Evolutionary conservation across 805 yeast species (phyloP).

Genomic region (Starmerella bacillaris): DNA sequence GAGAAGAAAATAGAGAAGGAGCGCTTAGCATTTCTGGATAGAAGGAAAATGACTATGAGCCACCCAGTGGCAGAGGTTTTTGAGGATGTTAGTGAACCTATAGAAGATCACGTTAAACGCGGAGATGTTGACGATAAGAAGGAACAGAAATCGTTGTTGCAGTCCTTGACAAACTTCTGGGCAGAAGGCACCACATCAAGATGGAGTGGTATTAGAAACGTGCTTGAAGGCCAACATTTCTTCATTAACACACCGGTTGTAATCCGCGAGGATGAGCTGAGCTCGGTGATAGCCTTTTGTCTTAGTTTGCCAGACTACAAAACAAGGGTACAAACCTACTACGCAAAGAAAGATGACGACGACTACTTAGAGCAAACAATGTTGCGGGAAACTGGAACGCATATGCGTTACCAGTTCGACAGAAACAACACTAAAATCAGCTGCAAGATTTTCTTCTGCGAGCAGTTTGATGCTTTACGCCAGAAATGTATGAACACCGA

Average conservation of each 20-base stretch:
- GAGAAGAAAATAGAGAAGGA: constrained; percentile 35
- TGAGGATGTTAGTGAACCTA: constrained; percentile 60
- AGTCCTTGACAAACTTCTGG: constrained; percentile 85
- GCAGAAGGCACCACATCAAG: constrained; percentile 90
- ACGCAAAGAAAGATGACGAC: constrained; percentile 9
- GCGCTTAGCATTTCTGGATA: constrained; percentile 33
- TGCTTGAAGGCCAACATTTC: constrained; percentile 68
- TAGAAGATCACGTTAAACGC: constrained; percentile 17
- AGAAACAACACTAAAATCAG: constrained; percentile 70
- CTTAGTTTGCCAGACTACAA: constrained; percentile 68
- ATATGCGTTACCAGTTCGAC: constrained; percentile 76
- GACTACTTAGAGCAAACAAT: constrained; percentile 42
- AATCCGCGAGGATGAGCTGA: constrained; percentile 91
- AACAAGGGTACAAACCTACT: constrained; percentile 36
- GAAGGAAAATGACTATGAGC: constrained; percentile 18
- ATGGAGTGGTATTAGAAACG: constrained; percentile 84
- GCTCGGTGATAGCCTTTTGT: constrained; percentile 85
- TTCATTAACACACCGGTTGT: constrained; percentile 88
- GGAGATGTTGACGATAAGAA: constrained; percentile 6
- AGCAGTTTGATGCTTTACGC: constrained; percentile 89
- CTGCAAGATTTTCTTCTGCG: constrained; percentile 87
- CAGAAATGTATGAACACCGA: constrained; percentile 61
- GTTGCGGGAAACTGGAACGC: constrained; percentile 72
- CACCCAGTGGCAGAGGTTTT: constrained; percentile 84
- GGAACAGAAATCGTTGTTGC: constrained; percentile 3